These are phyloP conservation scores for Populus hybrid DNA, from an alignment of 441 rosid genomes.

Conservation along the genomic window DNA sequence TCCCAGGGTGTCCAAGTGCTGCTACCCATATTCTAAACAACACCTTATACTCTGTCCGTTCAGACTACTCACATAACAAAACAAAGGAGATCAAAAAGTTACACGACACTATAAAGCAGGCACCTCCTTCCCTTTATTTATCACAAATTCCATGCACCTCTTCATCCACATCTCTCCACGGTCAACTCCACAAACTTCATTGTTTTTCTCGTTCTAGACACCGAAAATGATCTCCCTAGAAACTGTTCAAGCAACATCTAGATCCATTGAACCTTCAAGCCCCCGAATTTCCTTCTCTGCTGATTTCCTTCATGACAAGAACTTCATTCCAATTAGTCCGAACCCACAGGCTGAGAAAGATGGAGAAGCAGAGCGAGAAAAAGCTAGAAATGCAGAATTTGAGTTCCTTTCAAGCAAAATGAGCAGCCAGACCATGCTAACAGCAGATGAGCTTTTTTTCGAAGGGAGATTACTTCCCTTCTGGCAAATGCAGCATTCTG, in stretches of 20 bases:
- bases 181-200: not conserved
- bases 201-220: not conserved
- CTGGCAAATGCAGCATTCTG: slow-evolving; percentile 68
- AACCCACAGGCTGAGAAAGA: slow-evolving; percentile 26
- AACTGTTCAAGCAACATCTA: slow-evolving; percentile 33
- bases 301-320: slow-evolving; percentile 67
- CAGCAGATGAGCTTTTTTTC: slow-evolving; percentile 80
- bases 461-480: slow-evolving; percentile 87
- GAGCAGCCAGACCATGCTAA: slow-evolving; percentile 49
- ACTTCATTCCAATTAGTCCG: slow-evolving; percentile 72
- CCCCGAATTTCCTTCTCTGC: slow-evolving; percentile 86
- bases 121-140: slow-evolving; percentile 33
- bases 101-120: not conserved
- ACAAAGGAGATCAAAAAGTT: slow-evolving; percentile 11
- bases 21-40: slow-evolving; percentile 45
- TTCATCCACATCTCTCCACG: slow-evolving; percentile 1
- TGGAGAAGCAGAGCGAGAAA: slow-evolving; percentile 36
- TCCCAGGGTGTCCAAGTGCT: slow-evolving; percentile 60
- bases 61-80: slow-evolving; percentile 28
- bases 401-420: slow-evolving; percentile 68
- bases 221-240: slow-evolving; percentile 51
- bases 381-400: slow-evolving; percentile 53
- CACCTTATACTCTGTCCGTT: slow-evolving; percentile 40
- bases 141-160: slow-evolving; percentile 26
- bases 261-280: slow-evolving; percentile 45